These are phyloP conservation scores for Arthromyces matolae DNA, from an alignment of 768 basidiomycete genomes.

Conservation along the genomic window DNA sequence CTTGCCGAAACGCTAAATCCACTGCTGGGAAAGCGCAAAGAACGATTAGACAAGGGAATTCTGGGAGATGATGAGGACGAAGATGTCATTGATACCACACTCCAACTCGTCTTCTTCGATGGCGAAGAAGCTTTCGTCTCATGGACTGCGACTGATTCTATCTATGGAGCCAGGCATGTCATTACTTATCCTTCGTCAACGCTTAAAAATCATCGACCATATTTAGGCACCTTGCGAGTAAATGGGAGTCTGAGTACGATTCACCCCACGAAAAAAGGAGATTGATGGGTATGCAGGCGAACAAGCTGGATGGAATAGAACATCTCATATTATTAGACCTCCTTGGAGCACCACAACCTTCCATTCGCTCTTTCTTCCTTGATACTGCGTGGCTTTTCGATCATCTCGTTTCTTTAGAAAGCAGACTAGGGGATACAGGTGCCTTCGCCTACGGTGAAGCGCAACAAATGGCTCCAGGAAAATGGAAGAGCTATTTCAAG, in stretches of 20 bases:
- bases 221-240: conserved; percentile 79
- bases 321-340: conserved; percentile 92
- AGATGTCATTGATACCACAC: conserved; percentile 75
- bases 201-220: conserved; percentile 3
- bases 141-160: conserved; percentile 88
- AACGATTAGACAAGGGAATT: conserved; percentile 48
- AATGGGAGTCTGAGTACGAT: conserved; percentile 74
- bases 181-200: neutral
- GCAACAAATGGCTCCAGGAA: conserved; percentile 40
- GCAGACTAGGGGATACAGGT: conserved; percentile 60
- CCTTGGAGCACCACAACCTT: conserved; percentile 73
- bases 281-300: conserved; percentile 49
- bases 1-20: conserved; percentile 81
- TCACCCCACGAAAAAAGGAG: conserved; percentile 57
- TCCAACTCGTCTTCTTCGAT: conserved; percentile 94
- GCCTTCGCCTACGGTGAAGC: conserved; percentile 51
- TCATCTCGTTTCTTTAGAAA: conserved; percentile 67
- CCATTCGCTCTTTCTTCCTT: conserved; percentile 75
- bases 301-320: conserved; percentile 76
- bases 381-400: conserved; percentile 95
- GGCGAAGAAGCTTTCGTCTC: conserved; percentile 93
- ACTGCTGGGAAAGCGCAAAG: conserved; percentile 58
- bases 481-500: conserved; percentile 66
- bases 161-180: conserved; percentile 90
- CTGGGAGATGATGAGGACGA: conserved; percentile 54